Base-by-base conservation (phyloP, 495 filamentous ascomycete genomes). In the Cercophora samala region DNA sequence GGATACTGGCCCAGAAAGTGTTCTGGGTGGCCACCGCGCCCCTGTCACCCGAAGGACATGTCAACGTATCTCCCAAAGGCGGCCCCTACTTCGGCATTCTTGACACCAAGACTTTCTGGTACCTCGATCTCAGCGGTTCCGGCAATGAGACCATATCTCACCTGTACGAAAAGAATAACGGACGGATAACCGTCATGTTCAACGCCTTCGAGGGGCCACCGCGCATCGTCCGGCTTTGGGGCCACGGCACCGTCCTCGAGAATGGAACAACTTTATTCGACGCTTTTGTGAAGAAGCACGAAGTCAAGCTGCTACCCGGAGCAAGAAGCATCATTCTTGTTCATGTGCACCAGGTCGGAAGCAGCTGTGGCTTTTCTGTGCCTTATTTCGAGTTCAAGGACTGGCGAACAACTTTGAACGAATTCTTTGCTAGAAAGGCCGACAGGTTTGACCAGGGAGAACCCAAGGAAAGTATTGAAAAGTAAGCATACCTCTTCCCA, bases 51-150 rank as follows among this genome's bases (percentile, higher is more conserved):
- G 74, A 78, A 2, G 81, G 80, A 0, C 82, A 84, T 65, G 75
- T 92, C 72, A 92, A 91, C 69, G 70, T 91, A 58, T 92, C 90
- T 0, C 90, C 90, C 52, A 91, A 92, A 74, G 89, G 89, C 26
- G 79, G 85, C 11, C 79, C 78, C 22, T 86, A 84, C 6, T 89
- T 92, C 64, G 82, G 87, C 4, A 75, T 92, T 60, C 76, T 90
- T 53, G 75, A 82, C 63, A 75, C 80, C 18, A 86, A 83, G 61
- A 81, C 80, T 6, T 88, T 86, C 53, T 90, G 87, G 70, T 93
- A 92, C 69, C 68, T 93, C 52, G 91, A 93, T 66, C 80, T 86
- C 58, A 90, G 87, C 0, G 91, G 91, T 6, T 88, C 85, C 25
- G 90, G 91, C 3, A 81, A 75, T 63, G 91, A 93, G 74, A 93